Conservation (phyloP, 768 basidiomycete species). For the Boletus sp. region DNA sequence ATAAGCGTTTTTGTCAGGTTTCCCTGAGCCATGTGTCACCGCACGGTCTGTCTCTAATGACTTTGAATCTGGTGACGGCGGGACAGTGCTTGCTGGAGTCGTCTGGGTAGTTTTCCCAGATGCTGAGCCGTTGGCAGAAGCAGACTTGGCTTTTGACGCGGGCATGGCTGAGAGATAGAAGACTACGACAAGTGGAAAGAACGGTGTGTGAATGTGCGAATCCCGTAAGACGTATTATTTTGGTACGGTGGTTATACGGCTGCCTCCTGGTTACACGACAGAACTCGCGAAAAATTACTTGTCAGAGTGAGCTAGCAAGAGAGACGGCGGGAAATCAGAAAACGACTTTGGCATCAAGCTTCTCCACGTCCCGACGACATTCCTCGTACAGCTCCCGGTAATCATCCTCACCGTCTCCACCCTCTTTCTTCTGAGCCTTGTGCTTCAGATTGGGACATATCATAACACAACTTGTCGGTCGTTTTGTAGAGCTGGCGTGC, state of each 20-base stretch:
- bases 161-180: conserved; percentile 20
- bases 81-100: conserved; percentile 27
- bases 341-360: conserved; percentile 66
- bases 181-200: conserved; percentile 26
- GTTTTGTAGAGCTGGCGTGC: conserved; percentile 92
- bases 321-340: conserved; percentile 40
- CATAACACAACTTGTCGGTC: conserved; percentile 98
- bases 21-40: conserved; percentile 40
- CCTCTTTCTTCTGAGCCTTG: conserved; percentile 58
- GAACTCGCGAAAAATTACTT: neutral
- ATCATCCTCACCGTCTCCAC: conserved; percentile 73
- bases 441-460: conserved; percentile 80
- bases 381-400: conserved; percentile 86
- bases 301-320: neutral
- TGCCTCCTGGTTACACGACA: neutral
- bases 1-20: conserved; percentile 82
- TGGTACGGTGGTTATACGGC: neutral
- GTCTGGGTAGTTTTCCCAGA: conserved; percentile 22
- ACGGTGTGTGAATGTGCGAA: conserved; percentile 24
- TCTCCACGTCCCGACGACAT: conserved; percentile 80
- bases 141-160: conserved; percentile 54
- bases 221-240: neutral
- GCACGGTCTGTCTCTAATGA: conserved; percentile 16
- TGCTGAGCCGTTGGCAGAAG: conserved; percentile 46
- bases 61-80: conserved; percentile 26